Base-by-base conservation (phyloP, 176 grass and related monocot species). In the Oryza brachyantha region DNA sequence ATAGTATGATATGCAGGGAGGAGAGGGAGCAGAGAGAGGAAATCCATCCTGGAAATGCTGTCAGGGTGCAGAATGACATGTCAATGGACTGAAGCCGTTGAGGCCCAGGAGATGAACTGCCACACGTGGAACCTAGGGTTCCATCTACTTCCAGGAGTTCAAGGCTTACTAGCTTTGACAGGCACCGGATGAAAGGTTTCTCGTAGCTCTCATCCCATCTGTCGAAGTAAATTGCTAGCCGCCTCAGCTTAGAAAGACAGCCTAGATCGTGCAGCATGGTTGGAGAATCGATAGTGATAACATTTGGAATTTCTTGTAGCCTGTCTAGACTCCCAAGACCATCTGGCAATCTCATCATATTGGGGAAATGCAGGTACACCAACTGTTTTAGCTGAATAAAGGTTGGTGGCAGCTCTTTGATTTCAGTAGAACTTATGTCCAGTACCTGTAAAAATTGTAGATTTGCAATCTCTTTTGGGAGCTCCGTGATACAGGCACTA, bases 21-120 rank as follows among this genome's bases (percentile, higher is more conserved):
- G 78, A 70, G 3, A 80, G 66, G 25, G 10, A 8, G 6, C 7
- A 39, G 11, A 83, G 61, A 1, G 70, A 74, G 24, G 43, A 57
- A 60, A 83, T 75, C 70, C 80, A 83, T n/a, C 43, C 66, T 41
- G 80, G 80, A 8, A 75, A 29, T 4, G 68, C 2, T 0, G 45
- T 48, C 17, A 8, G 7, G 5, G 25, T 73, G 29, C 21, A 48
- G 45, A 1, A 11, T 41, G 39, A 3, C 68, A 48, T 9, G 27
- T 12, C 3, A 3, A 72, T 35, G 43, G 17, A 8, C 0, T 52
- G 29, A 22, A 72, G 38, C 17, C 10, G 19, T 8, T 72, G 55
- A 36, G 13, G 54, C 22, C 13, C 54, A 5, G 6, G 29, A 0
- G 3, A 41, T 29, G 42, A 13, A 3, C 0, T 32, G 11, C 61